Evolutionary conservation across 805 yeast species (phyloP), one percentile per base, ranked within the genome.

Genomic region (Saturnispora sanitii): DNA sequence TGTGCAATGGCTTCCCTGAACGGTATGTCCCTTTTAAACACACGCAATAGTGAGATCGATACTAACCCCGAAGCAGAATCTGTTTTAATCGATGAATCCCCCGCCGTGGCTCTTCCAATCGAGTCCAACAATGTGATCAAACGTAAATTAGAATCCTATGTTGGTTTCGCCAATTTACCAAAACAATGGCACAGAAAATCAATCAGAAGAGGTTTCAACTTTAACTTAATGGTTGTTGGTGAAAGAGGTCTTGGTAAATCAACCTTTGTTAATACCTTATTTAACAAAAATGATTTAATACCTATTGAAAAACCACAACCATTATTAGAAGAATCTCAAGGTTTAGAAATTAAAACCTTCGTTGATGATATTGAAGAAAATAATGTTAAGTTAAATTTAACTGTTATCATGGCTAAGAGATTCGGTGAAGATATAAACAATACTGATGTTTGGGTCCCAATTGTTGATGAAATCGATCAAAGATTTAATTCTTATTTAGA

Each of bases 171-270:
- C 50, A 92, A 88, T 65, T 71, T 92, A 56, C 98, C 98, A 44
- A 92, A 88, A 58, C 98, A 92, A 68, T 92, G 96, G 96, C 97
- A 92, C 66, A 79, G 95, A 65, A 86, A 83, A 63, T 81, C 95
- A 2, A 76, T 86, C 46, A 80, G 82, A 62, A 75, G 84, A 56
- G 98, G 98, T 12, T 92, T 92, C 70, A 75, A 70, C 53, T 75
- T 92, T 58, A 92, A 92, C 60, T 60, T 92, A 46, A 75, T 92
- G 76, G 86, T 85, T 44, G 94, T 88, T 47, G 94, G 94, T 50
- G 94, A 85, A 66, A 69, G 79, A 45, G 96, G 98, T 4, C 70
- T 90, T 47, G 98, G 98, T 53, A 90, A 90, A 66, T 70, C 92
- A 26, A 92, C 98, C 21, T 73, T 92, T 57, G 75, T 92, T 55